Evolutionary conservation across 2,329 filamentous ascomycete species (phyloP).

Genomic region (Aplosporella prunicola): DNA sequence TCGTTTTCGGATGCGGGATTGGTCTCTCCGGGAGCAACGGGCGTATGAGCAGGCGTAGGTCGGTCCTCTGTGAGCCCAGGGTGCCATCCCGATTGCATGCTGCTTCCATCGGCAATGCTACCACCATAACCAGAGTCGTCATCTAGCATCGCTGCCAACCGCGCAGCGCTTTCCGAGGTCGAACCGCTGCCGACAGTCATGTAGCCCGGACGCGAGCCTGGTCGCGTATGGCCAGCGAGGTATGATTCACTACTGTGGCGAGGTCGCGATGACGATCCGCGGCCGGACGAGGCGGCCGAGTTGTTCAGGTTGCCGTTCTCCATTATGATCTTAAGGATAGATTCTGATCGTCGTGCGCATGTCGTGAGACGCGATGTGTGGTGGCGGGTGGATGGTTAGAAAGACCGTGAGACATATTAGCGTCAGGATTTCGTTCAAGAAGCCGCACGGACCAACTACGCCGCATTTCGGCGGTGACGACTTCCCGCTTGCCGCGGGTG

Average conservation of each 20-base stretch:
- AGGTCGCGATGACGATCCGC: conserved; percentile 17
- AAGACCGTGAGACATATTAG: too few species aligned
- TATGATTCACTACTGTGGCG: conserved; percentile 11
- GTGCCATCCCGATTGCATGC: conserved; percentile 44
- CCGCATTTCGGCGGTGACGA: too few species aligned
- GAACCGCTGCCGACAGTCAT: conserved; percentile 82
- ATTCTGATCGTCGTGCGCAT: conserved; percentile 19
- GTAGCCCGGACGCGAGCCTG: conserved; percentile 50
- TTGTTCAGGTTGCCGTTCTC: conserved; percentile 6
- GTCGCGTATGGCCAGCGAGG: conserved; percentile 2
- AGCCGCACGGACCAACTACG: too few species aligned
- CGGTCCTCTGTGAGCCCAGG: conserved; percentile 48
- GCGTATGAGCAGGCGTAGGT: conserved; percentile 47
- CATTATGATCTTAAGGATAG: conserved; percentile 8
- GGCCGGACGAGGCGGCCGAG: conserved; percentile 16
- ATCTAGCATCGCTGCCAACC: conserved; percentile 72
- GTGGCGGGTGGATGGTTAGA: too few species aligned
- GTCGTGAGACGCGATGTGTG: conserved; percentile 20
- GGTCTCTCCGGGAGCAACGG: conserved; percentile 39
- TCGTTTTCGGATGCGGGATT: conserved; percentile 49
- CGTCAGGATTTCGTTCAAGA: too few species aligned
- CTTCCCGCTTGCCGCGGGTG: too few species aligned
- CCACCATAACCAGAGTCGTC: conserved; percentile 87
- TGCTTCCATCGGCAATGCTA: conserved; percentile 58
- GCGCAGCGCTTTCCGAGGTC: conserved; percentile 70